These are phyloP conservation scores for Urostyla sp. DNA, from an alignment of 73 alveolate genomes.

Conservation along the genomic window DNA sequence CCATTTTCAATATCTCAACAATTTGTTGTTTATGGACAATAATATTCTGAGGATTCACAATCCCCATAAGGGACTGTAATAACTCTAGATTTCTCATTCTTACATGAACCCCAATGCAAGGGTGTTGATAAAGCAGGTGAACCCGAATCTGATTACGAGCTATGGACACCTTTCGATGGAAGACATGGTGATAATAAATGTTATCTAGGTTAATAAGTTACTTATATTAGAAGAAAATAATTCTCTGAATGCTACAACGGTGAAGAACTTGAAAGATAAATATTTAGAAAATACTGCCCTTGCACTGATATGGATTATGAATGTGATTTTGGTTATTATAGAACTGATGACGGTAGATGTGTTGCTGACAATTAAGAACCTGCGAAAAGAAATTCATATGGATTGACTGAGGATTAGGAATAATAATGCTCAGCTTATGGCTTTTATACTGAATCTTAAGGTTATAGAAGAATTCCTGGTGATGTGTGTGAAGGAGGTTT, in stretches of 20 bases:
- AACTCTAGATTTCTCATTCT: slow-evolving; percentile 78
- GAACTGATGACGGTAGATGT: slow-evolving; percentile 76
- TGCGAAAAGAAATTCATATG: slow-evolving; percentile 4
- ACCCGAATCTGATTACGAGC: slow-evolving; percentile 88
- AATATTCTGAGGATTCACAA: slow-evolving; percentile 38
- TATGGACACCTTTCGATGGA: slow-evolving; percentile 92
- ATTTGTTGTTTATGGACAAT: slow-evolving; percentile 88
- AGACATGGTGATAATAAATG: slow-evolving; percentile 80
- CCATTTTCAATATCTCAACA: slow-evolving; percentile 84
- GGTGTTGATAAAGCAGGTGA: slow-evolving; percentile 87
- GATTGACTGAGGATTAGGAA: slow-evolving; percentile 39
- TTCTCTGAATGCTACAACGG: slow-evolving; percentile 88
- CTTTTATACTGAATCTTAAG: slow-evolving; percentile 75
- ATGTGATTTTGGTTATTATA: slow-evolving; percentile 86
- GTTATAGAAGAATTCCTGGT: slow-evolving; percentile 94
- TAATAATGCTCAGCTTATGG: slow-evolving; percentile 53
- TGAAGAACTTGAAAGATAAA: slow-evolving; percentile 78
- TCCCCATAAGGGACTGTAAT: slow-evolving; percentile 71
- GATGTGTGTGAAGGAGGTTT: slow-evolving; percentile 90
- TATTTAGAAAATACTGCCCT: slow-evolving; percentile 72
- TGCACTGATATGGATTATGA: slow-evolving; percentile 94
- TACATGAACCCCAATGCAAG: slow-evolving; percentile 86
- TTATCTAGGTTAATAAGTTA: slow-evolving; percentile 83
- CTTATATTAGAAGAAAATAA: slow-evolving; percentile 89
- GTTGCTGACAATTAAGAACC: slow-evolving; percentile 56